A percentile compares a stretch with the other conserved stretches of the same genome.
Conservation (phyloP, 2,329 filamentous ascomycete genomes). For the Hysterium pulicare region DNA sequence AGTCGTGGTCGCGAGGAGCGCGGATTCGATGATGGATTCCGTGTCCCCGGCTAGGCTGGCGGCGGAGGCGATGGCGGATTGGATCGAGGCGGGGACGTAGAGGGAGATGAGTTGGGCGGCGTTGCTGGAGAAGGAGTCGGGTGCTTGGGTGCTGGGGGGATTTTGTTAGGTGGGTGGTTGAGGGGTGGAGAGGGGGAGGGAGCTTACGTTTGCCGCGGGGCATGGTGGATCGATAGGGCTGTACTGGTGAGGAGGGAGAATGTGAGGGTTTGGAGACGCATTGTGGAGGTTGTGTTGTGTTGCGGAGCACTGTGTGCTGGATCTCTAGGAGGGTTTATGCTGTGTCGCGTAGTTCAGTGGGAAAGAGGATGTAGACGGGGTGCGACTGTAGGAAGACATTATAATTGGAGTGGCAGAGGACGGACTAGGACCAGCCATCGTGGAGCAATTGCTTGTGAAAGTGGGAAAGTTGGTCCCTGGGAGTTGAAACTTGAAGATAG, state of each 20-base stretch:
- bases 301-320: not conserved
- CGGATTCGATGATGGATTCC: slow-evolving; percentile 20
- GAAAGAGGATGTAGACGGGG: not conserved
- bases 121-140: slow-evolving; percentile 19
- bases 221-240: not conserved
- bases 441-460: not conserved
- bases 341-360: not conserved
- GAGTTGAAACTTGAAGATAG: not conserved
- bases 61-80: slow-evolving; percentile 22
- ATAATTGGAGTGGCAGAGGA: not conserved
- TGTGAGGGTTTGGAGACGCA: not conserved
- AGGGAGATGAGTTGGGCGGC: slow-evolving; percentile 22
- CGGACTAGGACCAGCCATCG: not conserved
- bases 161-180: not conserved
- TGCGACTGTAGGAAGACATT: not conserved
- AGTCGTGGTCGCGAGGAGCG: slow-evolving; percentile 17
- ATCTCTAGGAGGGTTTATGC: not conserved
- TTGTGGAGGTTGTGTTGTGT: not conserved
- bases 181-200: not conserved
- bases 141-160: not conserved
- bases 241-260: not conserved
- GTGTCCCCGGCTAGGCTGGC: slow-evolving; percentile 26
- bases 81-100: slow-evolving; percentile 26
- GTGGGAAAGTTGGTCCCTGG: not conserved
- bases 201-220: not conserved